Conservation (phyloP, 805 yeast genomes). For the Yarrowia sp. region DNA sequence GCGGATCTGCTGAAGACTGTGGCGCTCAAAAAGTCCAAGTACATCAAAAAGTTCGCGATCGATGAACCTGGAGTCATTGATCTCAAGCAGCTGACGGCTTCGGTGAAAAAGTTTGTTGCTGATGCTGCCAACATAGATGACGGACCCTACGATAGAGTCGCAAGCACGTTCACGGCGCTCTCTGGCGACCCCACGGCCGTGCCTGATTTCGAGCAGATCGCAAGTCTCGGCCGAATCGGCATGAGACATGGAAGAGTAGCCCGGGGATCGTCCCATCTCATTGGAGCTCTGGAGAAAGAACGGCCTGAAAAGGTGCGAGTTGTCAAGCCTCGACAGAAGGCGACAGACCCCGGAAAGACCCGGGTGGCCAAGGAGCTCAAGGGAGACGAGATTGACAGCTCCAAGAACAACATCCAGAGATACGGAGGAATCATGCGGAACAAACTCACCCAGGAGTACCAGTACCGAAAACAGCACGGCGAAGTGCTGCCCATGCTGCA, state of each 20-base stretch:
- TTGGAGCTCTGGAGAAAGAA: constrained; percentile 28
- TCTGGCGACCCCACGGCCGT: background rate
- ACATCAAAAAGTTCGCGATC: constrained; percentile 20
- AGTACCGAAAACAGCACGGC: background rate
- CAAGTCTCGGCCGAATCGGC: constrained; percentile 13
- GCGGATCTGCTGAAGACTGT: background rate
- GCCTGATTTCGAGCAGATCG: background rate
- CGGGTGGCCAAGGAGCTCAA: background rate
- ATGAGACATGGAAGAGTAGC: background rate
- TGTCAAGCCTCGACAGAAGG: background rate
- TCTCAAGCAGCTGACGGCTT: background rate
- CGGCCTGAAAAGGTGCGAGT: background rate
- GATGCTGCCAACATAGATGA: background rate
- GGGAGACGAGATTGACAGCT: constrained; percentile 5
- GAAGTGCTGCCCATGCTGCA: constrained; percentile 18
- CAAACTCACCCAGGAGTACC: background rate
- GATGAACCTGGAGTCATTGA: constrained; percentile 11
- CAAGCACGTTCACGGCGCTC: background rate
- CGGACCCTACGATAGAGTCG: background rate
- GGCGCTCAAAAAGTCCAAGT: constrained; percentile 21
- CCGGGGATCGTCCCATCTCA: constrained; percentile 21
- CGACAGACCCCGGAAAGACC: background rate
- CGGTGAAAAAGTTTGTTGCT: background rate
- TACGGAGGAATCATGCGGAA: constrained; percentile 13
- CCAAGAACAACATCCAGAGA: constrained; percentile 17